Conservation (phyloP, 768 basidiomycete species). For the Exsudoporus frostii region DNA sequence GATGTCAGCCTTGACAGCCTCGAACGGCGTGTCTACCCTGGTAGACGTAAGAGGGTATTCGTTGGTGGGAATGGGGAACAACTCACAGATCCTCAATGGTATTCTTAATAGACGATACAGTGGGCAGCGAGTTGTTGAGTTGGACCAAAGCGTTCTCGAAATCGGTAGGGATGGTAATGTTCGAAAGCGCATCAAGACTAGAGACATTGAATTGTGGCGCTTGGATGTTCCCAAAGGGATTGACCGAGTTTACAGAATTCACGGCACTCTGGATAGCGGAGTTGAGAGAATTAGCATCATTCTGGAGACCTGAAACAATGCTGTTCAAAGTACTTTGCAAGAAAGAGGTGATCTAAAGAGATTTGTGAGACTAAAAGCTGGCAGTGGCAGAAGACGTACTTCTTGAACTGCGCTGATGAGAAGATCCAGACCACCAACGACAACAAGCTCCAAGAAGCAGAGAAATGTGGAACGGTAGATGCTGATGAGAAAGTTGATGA, state of each 20-base stretch:
- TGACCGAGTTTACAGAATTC: constrained; percentile 68
- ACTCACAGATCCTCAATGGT: constrained; percentile 66
- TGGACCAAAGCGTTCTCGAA: constrained; percentile 70
- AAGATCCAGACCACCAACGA: constrained; percentile 75
- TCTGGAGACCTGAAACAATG: constrained; percentile 71
- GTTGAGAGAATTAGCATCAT: constrained; percentile 65
- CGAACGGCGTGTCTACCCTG: constrained; percentile 85
- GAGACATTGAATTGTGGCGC: constrained; percentile 75
- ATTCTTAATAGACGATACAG: constrained; percentile 69
- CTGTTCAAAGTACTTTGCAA: constrained; percentile 55
- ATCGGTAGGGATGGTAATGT: constrained; percentile 74
- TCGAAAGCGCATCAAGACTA: constrained; percentile 66
- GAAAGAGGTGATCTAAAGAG: constrained; percentile 63
- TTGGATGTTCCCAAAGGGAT: constrained; percentile 66
- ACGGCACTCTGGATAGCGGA: constrained; percentile 61
- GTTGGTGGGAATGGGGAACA: background rate
- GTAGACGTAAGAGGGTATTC: background rate
- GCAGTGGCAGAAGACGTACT: constrained; percentile 42
- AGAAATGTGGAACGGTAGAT: constrained; percentile 91
- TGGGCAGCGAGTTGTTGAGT: constrained; percentile 80
- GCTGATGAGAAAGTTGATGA: constrained; percentile 90
- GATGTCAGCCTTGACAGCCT: constrained; percentile 82
- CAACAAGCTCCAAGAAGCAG: constrained; percentile 88
- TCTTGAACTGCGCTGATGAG: constrained; percentile 81
- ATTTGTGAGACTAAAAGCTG: constrained; percentile 7